Percentiles rank a stretch among this genome's conserved stretches.
Evolutionary conservation across 176 grass and related monocot species (phyloP).

Genomic region (Phoenix dactylifera): DNA sequence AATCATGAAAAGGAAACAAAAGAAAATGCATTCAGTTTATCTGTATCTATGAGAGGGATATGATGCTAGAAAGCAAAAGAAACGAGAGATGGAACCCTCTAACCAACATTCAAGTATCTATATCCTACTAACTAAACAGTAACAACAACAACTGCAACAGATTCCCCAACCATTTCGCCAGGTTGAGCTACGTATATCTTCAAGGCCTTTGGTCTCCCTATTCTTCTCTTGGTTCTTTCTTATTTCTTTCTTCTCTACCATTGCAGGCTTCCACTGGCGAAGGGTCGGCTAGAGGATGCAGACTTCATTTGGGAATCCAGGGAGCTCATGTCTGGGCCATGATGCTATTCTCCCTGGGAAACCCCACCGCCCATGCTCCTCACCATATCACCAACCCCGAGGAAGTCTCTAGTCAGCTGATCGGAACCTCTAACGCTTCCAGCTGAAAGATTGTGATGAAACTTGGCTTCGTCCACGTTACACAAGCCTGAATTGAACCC

Average conservation of each 20-base stretch:
- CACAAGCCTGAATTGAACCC: not conserved
- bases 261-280: not conserved
- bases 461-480: conserved; percentile 6
- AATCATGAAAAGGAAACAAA: too few species aligned
- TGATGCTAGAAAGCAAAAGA: too few species aligned
- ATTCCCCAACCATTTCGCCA: too few species aligned
- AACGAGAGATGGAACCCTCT: too few species aligned
- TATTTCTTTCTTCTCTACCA: not conserved
- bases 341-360: not conserved
- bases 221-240: not conserved
- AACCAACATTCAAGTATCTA: too few species aligned
- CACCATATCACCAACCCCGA: not conserved
- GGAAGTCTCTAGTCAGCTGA: conserved; percentile 10
- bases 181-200: too few species aligned
- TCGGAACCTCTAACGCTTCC: not conserved
- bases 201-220: not conserved
- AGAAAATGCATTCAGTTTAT: too few species aligned
- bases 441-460: not conserved
- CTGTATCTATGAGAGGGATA: too few species aligned
- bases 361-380: not conserved
- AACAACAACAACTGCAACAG: too few species aligned
- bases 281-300: not conserved
- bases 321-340: not conserved
- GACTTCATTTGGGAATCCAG: not conserved
- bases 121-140: too few species aligned